phyloP scores from a whole-genome alignment of 805 yeast genomes.

The Brettanomyces bruxellensis region DNA sequence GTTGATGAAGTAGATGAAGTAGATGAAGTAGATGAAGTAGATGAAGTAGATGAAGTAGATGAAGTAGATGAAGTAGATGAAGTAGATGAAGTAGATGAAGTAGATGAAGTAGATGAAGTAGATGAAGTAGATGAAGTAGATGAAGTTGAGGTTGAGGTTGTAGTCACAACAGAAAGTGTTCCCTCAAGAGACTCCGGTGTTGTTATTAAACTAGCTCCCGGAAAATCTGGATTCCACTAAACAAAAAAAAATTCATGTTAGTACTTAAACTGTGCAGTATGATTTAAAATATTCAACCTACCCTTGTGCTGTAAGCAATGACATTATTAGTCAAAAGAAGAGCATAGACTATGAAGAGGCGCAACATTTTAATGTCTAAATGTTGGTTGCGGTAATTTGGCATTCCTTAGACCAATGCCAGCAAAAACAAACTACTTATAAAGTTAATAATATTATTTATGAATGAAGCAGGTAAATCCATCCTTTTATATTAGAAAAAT shows the following conservation, averaged over 20 bases:
- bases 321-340: neutral
- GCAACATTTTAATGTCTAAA: neutral
- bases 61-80: too few species aligned
- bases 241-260: neutral
- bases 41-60: constrained; percentile 3
- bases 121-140: constrained; percentile 5
- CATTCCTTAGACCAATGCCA: too few species aligned
- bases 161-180: constrained; percentile 4
- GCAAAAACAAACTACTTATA: too few species aligned
- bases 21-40: neutral
- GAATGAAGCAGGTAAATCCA: neutral
- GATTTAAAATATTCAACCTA: neutral
- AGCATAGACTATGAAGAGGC: neutral
- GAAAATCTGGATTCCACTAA: constrained; percentile 19
- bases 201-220: constrained; percentile 22
- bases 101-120: neutral
- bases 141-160: constrained; percentile 4
- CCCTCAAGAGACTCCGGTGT: constrained; percentile 19
- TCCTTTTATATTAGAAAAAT: neutral
- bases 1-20: constrained; percentile 2
- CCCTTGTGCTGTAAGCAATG: neutral
- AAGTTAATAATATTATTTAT: too few species aligned
- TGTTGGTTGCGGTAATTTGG: too few species aligned
- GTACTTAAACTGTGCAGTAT: neutral
- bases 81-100: too few species aligned